Conservation (phyloP, 257 asterid species). For the Scutellaria galericulata region DNA sequence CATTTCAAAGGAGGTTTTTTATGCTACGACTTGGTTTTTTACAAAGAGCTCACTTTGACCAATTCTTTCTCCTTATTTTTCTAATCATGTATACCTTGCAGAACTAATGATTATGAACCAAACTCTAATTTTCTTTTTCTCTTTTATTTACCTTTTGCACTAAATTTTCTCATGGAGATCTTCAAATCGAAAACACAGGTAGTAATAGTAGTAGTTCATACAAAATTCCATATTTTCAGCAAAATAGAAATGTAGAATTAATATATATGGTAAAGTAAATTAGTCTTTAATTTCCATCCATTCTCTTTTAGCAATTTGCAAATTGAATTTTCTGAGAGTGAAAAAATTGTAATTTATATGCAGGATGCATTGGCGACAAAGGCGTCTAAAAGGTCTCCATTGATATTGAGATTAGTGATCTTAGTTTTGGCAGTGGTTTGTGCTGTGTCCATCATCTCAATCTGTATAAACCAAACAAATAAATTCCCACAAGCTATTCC, state of each 20-base stretch:
- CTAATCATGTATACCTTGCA: conserved; percentile 37
- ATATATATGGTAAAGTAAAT: too few relatives aligned
- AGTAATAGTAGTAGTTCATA: not conserved
- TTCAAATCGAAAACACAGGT: conserved; percentile 56
- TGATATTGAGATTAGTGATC: conserved; percentile 51
- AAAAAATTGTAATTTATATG: not conserved
- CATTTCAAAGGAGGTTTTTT: not conserved
- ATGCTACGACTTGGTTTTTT: conserved; percentile 25
- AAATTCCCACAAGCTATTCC: conserved; percentile 39
- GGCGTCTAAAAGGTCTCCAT: conserved; percentile 59
- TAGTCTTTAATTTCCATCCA: too few relatives aligned
- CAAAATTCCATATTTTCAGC: not conserved
- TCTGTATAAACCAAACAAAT: conserved; percentile 50
- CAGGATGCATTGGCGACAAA: conserved; percentile 55
- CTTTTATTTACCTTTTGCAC: not conserved
- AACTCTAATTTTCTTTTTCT: not conserved
- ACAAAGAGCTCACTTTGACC: conserved; percentile 41
- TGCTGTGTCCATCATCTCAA: conserved; percentile 62
- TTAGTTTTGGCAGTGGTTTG: conserved; percentile 50
- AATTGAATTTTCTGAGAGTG: too few relatives aligned
- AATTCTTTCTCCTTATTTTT: conserved; percentile 55
- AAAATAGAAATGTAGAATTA: not conserved
- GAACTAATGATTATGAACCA: not conserved
- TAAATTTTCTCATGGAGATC: conserved; percentile 49
- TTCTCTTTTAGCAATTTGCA: not conserved